Evolutionary conservation across 2,329 filamentous ascomycete genomes (phyloP).

Genomic region (Sporothrix dimorphospora): DNA sequence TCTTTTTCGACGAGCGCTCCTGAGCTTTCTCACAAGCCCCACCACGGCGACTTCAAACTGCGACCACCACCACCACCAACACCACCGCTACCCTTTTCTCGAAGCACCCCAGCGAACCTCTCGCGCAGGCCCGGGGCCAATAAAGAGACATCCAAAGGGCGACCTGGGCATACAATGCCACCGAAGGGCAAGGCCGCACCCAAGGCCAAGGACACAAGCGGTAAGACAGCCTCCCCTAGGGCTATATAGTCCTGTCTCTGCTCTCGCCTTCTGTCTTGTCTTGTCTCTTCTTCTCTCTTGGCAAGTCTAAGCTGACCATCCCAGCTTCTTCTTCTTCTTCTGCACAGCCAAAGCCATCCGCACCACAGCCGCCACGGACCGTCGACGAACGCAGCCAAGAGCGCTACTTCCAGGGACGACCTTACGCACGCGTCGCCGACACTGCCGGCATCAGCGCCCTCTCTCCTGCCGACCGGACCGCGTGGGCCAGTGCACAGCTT

Average conservation of each 20-base stretch:
- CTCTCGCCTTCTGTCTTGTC: neutral
- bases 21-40: constrained; percentile 14
- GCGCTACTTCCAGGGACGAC: constrained; percentile 55
- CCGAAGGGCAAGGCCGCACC: constrained; percentile 40
- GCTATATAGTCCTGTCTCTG: constrained; percentile 8
- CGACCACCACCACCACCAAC: no score
- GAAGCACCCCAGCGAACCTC: neutral
- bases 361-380: constrained; percentile 47
- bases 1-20: neutral
- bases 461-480: constrained; percentile 52
- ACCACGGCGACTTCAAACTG: neutral
- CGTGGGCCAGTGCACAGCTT: constrained; percentile 53
- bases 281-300: neutral
- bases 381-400: constrained; percentile 53
- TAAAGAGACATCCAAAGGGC: neutral
- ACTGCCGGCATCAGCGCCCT: constrained; percentile 51
- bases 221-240: constrained; percentile 26
- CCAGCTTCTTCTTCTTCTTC: neutral
- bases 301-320: neutral
- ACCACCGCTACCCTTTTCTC: neutral
- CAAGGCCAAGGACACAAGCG: constrained; percentile 39
- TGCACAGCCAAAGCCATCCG: constrained; percentile 29
- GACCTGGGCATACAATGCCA: constrained; percentile 39
- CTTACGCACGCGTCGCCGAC: constrained; percentile 50
- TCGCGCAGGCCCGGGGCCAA: neutral